Percentiles rank a stretch among this genome's conserved stretches.
These are phyloP conservation scores for Postia placenta DNA, from an alignment of 768 basidiomycete genomes.

Conservation along the genomic window DNA sequence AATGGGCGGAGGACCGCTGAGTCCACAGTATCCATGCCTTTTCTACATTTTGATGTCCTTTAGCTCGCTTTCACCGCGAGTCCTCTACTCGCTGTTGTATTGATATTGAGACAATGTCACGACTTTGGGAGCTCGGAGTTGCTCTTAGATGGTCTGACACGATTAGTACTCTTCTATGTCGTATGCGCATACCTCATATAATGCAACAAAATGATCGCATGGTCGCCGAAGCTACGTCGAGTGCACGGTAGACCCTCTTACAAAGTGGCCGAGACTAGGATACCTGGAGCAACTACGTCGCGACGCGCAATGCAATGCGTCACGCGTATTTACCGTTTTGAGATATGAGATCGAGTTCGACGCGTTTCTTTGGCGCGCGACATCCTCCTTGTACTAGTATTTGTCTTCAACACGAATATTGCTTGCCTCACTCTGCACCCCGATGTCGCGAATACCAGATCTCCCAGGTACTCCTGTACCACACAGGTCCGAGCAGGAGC, in stretches of 20 bases:
- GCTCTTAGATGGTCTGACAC: too few relatives aligned
- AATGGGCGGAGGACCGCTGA: slow-evolving; percentile 92
- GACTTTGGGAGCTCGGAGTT: neutral
- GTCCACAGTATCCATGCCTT: neutral
- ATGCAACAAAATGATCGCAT: neutral
- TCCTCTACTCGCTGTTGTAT: neutral
- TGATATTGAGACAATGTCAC: neutral
- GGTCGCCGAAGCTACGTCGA: neutral
- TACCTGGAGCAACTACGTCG: too few relatives aligned
- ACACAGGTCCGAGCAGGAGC: slow-evolving; percentile 51
- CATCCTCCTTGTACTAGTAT: too few relatives aligned
- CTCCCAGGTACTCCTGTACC: slow-evolving; percentile 59
- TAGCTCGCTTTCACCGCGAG: neutral
- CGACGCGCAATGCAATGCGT: neutral
- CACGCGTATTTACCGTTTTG: neutral
- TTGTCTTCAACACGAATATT: too few relatives aligned
- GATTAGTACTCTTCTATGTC: too few relatives aligned
- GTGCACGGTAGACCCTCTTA: too few relatives aligned
- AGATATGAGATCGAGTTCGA: too few relatives aligned
- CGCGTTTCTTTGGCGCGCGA: too few relatives aligned
- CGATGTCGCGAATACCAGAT: slow-evolving; percentile 63
- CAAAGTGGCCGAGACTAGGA: too few relatives aligned
- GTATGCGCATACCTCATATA: neutral
- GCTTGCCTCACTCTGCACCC: too few relatives aligned
- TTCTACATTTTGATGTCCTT: neutral